phyloP scores from a whole-genome alignment of 345 rosid genomes.

The Eucalyptus grandis region DNA sequence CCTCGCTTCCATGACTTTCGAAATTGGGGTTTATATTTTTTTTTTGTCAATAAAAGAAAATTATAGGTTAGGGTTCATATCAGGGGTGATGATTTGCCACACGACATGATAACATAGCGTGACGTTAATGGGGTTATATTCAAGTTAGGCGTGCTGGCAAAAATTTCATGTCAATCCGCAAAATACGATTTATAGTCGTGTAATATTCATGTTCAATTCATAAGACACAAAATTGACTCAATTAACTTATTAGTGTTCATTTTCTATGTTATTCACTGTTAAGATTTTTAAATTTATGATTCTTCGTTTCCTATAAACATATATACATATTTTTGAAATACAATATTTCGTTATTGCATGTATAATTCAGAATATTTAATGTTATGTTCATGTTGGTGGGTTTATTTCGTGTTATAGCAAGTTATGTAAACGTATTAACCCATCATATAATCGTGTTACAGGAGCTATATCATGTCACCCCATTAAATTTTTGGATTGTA shows the following conservation, averaged over 20 bases:
- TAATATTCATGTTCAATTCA: background rate
- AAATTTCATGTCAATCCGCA: background rate
- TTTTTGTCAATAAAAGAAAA: no score
- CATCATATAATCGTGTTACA: background rate
- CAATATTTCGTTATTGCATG: background rate
- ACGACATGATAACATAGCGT: background rate
- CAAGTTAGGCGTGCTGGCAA: background rate
- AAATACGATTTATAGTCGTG: background rate
- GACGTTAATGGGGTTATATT: background rate
- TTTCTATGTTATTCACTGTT: background rate
- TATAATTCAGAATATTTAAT: background rate
- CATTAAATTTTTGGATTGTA: background rate
- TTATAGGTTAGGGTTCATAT: no score
- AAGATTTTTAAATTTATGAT: background rate
- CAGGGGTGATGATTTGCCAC: background rate
- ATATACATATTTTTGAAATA: no score
- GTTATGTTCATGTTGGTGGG: background rate
- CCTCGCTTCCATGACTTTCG: background rate
- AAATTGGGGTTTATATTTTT: background rate
- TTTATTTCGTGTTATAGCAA: background rate
- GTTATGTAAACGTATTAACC: background rate
- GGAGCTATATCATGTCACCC: background rate
- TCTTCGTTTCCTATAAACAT: background rate
- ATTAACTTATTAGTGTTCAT: background rate
- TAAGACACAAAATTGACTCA: background rate